Base-by-base conservation (phyloP, 2,329 filamentous ascomycete genomes). In the Pyrenochaeta sp. region DNA sequence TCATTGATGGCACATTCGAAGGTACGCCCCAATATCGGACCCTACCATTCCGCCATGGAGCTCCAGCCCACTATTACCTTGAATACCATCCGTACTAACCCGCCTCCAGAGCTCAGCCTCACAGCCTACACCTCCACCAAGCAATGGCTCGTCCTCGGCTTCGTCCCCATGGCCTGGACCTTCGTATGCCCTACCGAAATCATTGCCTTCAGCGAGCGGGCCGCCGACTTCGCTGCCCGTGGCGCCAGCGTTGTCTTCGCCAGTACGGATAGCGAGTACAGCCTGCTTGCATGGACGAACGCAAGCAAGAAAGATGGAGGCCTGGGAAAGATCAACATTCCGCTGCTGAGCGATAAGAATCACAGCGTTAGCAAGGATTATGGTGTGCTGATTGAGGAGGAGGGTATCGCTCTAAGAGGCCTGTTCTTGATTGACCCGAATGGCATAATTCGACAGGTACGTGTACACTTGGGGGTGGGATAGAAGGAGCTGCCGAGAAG, bases 101-200 rank as follows among this genome's bases (percentile, higher is more conserved):
- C n/a, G 5, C 24, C 6, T 19, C 34, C 64, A 78, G 77, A 78
- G 40, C 59, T 77, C 56, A 75, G 69, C 69, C 71, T 79, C 46
- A 74, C 72, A 28, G 61, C 72, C 63, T 82, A 79, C 70, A 77
- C 74, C 30, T 69, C 72, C 44, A 77, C 72, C 64, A 80, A 81
- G 59, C 79, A 83, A 78, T 84, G 87, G 87, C 83, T 89, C 58
- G 81, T 89, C 67, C 85, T 90, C 34, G 84, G 86, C 64, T 89
- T 89, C 81, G 86, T 89, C 75, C 87, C 87, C 56, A 86, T 88
- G 79, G 87, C 88, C 69, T 90, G 87, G 83, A 88, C 86, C 66
- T 89, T 89, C 66, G 86, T 89, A 72, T 89, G 87, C 80, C 85
- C 86, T 28, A 87, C 85, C 72, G 85, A 89, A 77, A 88, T 89